These are phyloP conservation scores for Pharnaceum exiguum DNA, from an alignment of 148 eudicot species.

Conservation along the genomic window DNA sequence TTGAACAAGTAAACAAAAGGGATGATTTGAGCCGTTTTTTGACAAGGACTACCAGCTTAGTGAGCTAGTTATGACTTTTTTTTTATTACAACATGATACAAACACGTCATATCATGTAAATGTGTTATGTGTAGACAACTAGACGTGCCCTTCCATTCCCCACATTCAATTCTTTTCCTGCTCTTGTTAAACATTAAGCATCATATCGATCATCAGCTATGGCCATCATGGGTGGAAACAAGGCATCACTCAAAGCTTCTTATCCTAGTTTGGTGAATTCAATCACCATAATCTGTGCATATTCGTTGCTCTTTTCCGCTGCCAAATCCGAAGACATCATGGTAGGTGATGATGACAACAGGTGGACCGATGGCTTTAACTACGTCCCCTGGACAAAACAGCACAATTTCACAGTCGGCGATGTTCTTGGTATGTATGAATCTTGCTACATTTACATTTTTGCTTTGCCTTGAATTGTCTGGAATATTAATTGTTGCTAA, in stretches of 20 bases:
- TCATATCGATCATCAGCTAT: too few relatives aligned
- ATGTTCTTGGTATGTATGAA: conserved; percentile 39
- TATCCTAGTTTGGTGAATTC: neutral
- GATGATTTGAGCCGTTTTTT: too few relatives aligned
- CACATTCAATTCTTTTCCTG: too few relatives aligned
- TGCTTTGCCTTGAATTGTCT: neutral
- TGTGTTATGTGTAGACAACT: too few relatives aligned
- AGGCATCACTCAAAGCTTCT: neutral
- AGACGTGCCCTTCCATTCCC: too few relatives aligned
- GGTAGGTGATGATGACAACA: conserved; percentile 42
- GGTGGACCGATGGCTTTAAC: conserved; percentile 35
- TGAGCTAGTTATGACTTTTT: too few relatives aligned
- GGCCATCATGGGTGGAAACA: conserved; percentile 4
- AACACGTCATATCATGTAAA: too few relatives aligned
- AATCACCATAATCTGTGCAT: conserved; percentile 2
- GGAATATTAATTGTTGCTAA: neutral
- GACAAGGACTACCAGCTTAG: too few relatives aligned
- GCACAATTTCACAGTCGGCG: conserved; percentile 35
- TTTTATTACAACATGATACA: too few relatives aligned
- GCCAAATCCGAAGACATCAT: conserved; percentile 25
- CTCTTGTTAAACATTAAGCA: too few relatives aligned
- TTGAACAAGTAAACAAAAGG: too few relatives aligned
- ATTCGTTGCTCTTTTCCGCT: conserved; percentile 8
- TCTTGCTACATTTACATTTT: neutral
- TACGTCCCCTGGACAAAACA: conserved; percentile 34